Percentiles rank a stretch among this genome's conserved stretches.
These are phyloP conservation scores for Isatis tinctoria DNA, from an alignment of 345 rosid genomes.

Conservation along the genomic window DNA sequence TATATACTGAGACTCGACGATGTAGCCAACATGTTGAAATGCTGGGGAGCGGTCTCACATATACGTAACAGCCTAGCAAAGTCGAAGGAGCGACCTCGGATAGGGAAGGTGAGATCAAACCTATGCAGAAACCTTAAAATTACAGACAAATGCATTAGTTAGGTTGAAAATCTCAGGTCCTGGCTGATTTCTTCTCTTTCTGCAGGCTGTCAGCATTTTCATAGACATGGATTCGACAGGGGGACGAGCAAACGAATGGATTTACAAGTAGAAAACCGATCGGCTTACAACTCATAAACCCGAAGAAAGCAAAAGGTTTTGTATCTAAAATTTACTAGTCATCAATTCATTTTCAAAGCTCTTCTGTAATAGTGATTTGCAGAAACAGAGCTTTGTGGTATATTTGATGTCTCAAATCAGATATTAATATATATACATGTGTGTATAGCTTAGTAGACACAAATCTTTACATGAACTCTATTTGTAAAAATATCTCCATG, in stretches of 20 bases:
- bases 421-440: not conserved
- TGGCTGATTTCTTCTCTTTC: not conserved
- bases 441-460: conserved; percentile 25
- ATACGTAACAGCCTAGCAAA: conserved; percentile 83
- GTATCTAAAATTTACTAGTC: not conserved
- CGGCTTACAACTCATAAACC: not conserved
- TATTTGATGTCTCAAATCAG: conserved; percentile 7
- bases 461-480: conserved; percentile 2
- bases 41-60: conserved; percentile 97
- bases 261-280: conserved; percentile 58
- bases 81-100: conserved; percentile 85
- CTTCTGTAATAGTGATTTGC: conserved; percentile 1
- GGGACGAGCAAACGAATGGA: conserved; percentile 96
- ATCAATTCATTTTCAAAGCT: conserved; percentile 9
- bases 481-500: conserved; percentile 3
- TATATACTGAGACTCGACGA: conserved; percentile 89
- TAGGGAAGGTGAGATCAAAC: conserved; percentile 62
- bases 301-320: not conserved
- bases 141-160: not conserved
- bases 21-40: conserved; percentile 83
- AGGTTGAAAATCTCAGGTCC: not conserved
- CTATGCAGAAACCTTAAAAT: not conserved
- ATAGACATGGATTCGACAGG: conserved; percentile 94
- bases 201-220: conserved; percentile 98
- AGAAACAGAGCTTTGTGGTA: conserved; percentile 11